phyloP scores from a whole-genome alignment of 2,329 filamentous ascomycete genomes.

The Colletotrichum kahawae region DNA sequence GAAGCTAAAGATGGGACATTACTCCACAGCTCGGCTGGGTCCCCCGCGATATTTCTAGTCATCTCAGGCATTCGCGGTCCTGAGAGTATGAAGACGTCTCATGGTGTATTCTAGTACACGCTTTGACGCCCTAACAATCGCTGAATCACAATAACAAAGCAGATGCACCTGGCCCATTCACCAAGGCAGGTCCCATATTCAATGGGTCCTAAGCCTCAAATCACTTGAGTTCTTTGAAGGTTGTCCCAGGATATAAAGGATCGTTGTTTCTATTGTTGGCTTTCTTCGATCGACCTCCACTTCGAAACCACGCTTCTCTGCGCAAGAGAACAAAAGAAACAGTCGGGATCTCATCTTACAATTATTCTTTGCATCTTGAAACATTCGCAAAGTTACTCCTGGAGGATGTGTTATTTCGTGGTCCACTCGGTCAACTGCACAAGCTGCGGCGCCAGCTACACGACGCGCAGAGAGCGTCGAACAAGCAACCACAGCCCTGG shows the following conservation, averaged over 20 bases:
- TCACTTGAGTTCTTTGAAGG: background rate
- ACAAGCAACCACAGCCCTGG: background rate
- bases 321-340: background rate
- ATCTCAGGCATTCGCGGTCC: background rate
- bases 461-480: background rate
- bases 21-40: rapidly evolving
- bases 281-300: background rate
- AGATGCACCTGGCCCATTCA: background rate
- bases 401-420: background rate
- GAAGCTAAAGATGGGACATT: background rate
- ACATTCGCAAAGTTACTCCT: background rate
- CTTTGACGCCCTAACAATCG: background rate
- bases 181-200: background rate
- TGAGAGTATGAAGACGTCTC: background rate
- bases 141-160: background rate
- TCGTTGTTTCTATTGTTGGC: background rate
- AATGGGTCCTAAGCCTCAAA: background rate
- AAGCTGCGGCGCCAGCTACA: background rate
- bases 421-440: background rate
- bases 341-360: background rate
- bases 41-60: background rate
- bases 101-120: background rate
- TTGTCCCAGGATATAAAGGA: background rate
- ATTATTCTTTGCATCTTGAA: background rate
- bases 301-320: background rate